Evolutionary conservation across 2,329 filamentous ascomycete species (phyloP).

Genomic region (Fusarium circinatum): DNA sequence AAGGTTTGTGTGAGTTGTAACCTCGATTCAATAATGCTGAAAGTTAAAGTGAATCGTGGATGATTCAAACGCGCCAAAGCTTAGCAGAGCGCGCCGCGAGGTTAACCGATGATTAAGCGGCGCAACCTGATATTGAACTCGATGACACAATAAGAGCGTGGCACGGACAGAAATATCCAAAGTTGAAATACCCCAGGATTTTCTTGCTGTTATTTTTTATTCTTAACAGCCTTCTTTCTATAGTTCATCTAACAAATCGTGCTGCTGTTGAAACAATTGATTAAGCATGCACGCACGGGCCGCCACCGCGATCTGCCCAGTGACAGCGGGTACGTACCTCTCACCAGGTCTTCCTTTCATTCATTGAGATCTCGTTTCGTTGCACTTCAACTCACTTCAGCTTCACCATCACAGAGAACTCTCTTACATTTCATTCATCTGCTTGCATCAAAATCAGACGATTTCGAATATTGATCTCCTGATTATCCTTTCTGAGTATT

Average conservation of each 20-base stretch:
- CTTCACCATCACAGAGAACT: background rate
- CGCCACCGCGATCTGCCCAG: background rate
- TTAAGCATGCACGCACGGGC: background rate
- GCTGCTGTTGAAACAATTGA: background rate
- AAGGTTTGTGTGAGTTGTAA: slow-evolving; percentile 3
- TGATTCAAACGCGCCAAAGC: slow-evolving; percentile 27
- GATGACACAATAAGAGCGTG: background rate
- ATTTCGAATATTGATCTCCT: too few relatives aligned
- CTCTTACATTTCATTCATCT: background rate
- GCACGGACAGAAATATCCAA: too few relatives aligned
- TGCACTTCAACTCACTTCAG: background rate
- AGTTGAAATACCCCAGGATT: background rate
- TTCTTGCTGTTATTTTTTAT: background rate
- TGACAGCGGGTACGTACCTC: background rate
- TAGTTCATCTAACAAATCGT: background rate
- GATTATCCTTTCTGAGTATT: background rate
- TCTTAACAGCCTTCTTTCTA: background rate
- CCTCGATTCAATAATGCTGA: slow-evolving; percentile 19
- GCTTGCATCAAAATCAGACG: background rate
- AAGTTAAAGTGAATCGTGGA: slow-evolving; percentile 14
- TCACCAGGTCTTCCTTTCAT: background rate
- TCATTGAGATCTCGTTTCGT: background rate
- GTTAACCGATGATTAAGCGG: slow-evolving; percentile 44
- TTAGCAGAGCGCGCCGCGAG: background rate
- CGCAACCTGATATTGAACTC: too few relatives aligned